Evolutionary conservation across 305 asterid genomes (phyloP), one percentile per base, ranked within the genome.

Genomic region (Fraxinus sp.): DNA sequence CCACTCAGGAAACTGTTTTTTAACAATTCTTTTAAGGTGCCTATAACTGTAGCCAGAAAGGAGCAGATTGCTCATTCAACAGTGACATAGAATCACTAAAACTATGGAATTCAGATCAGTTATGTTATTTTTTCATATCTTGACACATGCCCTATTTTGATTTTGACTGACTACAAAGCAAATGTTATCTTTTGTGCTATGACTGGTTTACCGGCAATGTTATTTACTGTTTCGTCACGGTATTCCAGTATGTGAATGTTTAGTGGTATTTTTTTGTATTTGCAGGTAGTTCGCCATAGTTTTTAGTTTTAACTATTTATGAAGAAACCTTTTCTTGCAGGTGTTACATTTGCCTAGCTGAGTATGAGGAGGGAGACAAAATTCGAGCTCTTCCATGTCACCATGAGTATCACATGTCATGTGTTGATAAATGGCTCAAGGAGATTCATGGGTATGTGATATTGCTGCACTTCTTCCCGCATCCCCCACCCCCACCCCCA

Each of bases 391-490:
- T 95, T 49, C 98, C 99, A 70, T 95, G 98, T 86, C 92, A 86
- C 85, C 99, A 95, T n/a, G 98, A 95, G 87, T 94, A 83, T 86
- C 99, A 94, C 82, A 68, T 89, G 83, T n/a, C 90, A 66, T 95
- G 99, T 86, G 90, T 94, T 10, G 99, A 95, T 88, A 95, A 94
- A 89, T 94, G 99, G 99, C 99, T 95, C 35, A 94, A 91, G 89
- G 97, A 95, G 90, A 90, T 93, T 79, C 99, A 93, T 30, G 96
- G 99, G 99, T 95, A 94, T 55, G 73, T 80, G 14, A 18, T 35
- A 8, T 64, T 24, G 33, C 35, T 22, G n/a, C 36, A 64, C 2
- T 26, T 64, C 32, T 10, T 64, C 73, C 72, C 5, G 35, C 73
- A 64, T 64, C 72, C 30, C 30, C 30, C 30, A 14, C 18, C 18